These are phyloP conservation scores for Fusarium sp. DNA, from an alignment of 2,329 filamentous ascomycete genomes.

Conservation along the genomic window DNA sequence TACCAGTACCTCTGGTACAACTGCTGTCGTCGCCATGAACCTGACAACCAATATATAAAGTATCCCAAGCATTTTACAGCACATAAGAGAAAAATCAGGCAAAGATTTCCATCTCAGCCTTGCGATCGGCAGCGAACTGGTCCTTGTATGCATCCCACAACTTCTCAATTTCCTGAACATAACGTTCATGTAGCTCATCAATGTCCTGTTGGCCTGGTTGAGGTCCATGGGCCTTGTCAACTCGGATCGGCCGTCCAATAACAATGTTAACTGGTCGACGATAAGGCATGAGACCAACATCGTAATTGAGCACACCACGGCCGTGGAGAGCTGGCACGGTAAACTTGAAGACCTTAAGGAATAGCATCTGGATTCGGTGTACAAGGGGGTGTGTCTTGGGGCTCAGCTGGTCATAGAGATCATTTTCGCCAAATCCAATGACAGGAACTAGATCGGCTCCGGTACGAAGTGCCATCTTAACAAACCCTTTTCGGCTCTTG, in stretches of 20 bases:
- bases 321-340: slow-evolving; percentile 93
- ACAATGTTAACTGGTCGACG: slow-evolving; percentile 89
- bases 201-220: slow-evolving; percentile 81
- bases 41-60: neutral
- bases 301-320: slow-evolving; percentile 95
- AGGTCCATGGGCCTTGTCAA: slow-evolving; percentile 65
- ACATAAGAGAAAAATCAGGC: slow-evolving; percentile 54
- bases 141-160: slow-evolving; percentile 85
- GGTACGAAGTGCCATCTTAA: slow-evolving; percentile 90
- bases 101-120: slow-evolving; percentile 75
- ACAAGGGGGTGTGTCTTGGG: slow-evolving; percentile 81
- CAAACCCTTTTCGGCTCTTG: slow-evolving; percentile 87
- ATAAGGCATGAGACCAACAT: slow-evolving; percentile 96
- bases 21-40: neutral
- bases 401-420: slow-evolving; percentile 91
- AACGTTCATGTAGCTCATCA: slow-evolving; percentile 81
- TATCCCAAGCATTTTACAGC: neutral
- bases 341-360: slow-evolving; percentile 90
- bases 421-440: slow-evolving; percentile 93
- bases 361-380: slow-evolving; percentile 82
- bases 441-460: slow-evolving; percentile 96
- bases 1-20: neutral
- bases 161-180: slow-evolving; percentile 78
- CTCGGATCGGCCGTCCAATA: slow-evolving; percentile 82
- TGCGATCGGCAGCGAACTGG: slow-evolving; percentile 72